These are phyloP conservation scores for Gonium pectorale DNA, from an alignment of 139 green algal genomes.

Conservation along the genomic window DNA sequence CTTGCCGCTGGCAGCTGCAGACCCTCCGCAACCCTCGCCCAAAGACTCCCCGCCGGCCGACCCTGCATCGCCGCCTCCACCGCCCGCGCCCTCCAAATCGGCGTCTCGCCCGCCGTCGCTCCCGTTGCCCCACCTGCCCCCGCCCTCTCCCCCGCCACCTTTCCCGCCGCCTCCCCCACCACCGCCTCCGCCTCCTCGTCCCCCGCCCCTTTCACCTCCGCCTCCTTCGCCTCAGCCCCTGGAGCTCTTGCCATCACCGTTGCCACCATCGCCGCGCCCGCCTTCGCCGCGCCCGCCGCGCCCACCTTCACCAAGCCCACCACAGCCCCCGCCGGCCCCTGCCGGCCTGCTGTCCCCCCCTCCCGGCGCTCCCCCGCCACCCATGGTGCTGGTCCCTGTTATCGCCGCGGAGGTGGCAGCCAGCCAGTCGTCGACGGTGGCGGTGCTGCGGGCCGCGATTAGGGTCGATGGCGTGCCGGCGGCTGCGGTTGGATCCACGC, in stretches of 20 bases:
- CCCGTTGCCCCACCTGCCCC: no score
- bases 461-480: background rate
- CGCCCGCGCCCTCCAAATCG: no score
- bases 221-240: no score
- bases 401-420: background rate
- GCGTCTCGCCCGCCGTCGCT: no score
- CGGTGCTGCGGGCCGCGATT: background rate
- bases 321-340: background rate
- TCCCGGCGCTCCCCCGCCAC: background rate
- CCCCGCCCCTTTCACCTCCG: no score
- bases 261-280: background rate
- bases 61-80: no score
- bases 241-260: background rate
- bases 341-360: background rate
- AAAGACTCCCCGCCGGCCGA: no score
- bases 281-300: background rate
- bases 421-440: no score
- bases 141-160: no score
- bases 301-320: background rate
- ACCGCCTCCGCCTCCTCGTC: background rate
- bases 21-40: no score
- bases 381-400: background rate
- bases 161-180: no score
- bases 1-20: no score
- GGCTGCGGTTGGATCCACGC: background rate